A percentile compares a stretch with the other conserved stretches of the same genome.
phyloP scores from a whole-genome alignment of 2,329 filamentous ascomycete species.

The Elsinoe arachidis region DNA sequence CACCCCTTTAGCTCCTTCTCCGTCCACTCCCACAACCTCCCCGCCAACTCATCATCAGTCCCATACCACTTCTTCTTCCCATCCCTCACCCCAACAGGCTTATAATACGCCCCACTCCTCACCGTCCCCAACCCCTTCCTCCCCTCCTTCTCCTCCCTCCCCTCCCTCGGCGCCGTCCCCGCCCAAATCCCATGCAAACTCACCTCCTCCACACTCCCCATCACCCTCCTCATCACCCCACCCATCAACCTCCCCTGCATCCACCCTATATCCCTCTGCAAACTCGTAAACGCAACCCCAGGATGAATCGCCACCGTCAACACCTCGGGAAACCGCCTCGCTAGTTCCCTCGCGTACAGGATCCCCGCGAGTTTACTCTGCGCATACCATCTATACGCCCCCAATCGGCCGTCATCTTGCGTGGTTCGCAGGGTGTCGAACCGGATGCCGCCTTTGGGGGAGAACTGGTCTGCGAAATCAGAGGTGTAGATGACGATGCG shows the following conservation, averaged over 20 bases:
- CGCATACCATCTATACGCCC: slow-evolving; percentile 26
- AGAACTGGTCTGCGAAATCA: neutral
- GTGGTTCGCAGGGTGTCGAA: slow-evolving; percentile 19
- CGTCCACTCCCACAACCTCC: slow-evolving; percentile 26
- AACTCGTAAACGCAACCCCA: slow-evolving; percentile 21
- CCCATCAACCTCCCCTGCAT: slow-evolving; percentile 22
- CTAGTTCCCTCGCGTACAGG: slow-evolving; percentile 34
- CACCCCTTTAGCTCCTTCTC: slow-evolving; percentile 20
- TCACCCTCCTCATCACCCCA: slow-evolving; percentile 11
- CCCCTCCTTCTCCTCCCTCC: neutral
- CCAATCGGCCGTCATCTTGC: slow-evolving; percentile 11
- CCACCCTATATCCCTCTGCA: slow-evolving; percentile 19
- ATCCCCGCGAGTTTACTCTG: slow-evolving; percentile 42
- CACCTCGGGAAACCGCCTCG: slow-evolving; percentile 28
- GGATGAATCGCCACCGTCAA: slow-evolving; percentile 30
- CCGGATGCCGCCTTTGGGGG: slow-evolving; percentile 18
- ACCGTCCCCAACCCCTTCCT: slow-evolving; percentile 14
- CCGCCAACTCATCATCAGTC: slow-evolving; percentile 18
- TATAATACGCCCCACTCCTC: slow-evolving; percentile 23
- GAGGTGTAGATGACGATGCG: slow-evolving; percentile 18
- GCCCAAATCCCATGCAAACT: slow-evolving; percentile 23
- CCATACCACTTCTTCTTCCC: slow-evolving; percentile 10
- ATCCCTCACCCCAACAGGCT: slow-evolving; percentile 19
- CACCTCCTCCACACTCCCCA: slow-evolving; percentile 18
- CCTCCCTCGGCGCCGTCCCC: slow-evolving; percentile 15